Percentiles rank a stretch among this genome's conserved stretches.
Conservation (phyloP, 2,329 filamentous ascomycete genomes). For the Fusarium paranaense region DNA sequence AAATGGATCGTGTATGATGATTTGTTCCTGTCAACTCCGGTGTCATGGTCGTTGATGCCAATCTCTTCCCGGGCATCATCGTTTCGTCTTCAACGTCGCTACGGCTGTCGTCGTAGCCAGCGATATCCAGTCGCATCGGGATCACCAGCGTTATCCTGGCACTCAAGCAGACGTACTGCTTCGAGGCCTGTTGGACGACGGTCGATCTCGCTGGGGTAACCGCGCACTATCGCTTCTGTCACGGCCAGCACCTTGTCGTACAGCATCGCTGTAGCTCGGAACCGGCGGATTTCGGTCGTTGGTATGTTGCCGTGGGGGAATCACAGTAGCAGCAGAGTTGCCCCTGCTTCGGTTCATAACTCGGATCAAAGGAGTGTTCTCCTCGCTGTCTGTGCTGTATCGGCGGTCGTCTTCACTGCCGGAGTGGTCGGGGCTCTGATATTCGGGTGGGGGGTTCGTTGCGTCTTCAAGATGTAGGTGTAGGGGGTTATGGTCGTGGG, state of each 20-base stretch:
- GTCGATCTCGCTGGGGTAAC: slow-evolving; percentile 31
- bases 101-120: slow-evolving; percentile 4
- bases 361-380: slow-evolving; percentile 64
- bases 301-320: slow-evolving; percentile 39
- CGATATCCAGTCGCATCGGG: not conserved
- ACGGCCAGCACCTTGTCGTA: slow-evolving; percentile 61
- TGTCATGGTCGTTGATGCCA: slow-evolving; percentile 35
- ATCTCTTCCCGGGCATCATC: slow-evolving; percentile 21
- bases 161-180: slow-evolving; percentile 34
- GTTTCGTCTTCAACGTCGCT: slow-evolving; percentile 14
- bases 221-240: slow-evolving; percentile 41
- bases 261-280: slow-evolving; percentile 84
- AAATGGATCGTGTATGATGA: slow-evolving; percentile 39
- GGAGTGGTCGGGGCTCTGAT: slow-evolving; percentile 74
- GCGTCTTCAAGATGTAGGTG: slow-evolving; percentile 63
- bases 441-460: slow-evolving; percentile 76
- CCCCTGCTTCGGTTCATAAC: slow-evolving; percentile 64
- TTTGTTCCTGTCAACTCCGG: slow-evolving; percentile 37
- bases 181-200: slow-evolving; percentile 28
- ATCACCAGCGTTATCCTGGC: not conserved
- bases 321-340: slow-evolving; percentile 58
- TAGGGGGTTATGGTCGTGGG: slow-evolving; percentile 52
- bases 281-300: slow-evolving; percentile 70
- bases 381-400: slow-evolving; percentile 70
- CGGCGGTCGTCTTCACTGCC: slow-evolving; percentile 68